Base-by-base conservation (phyloP, 495 filamentous ascomycete species). In the Mycothermus thermophilus region DNA sequence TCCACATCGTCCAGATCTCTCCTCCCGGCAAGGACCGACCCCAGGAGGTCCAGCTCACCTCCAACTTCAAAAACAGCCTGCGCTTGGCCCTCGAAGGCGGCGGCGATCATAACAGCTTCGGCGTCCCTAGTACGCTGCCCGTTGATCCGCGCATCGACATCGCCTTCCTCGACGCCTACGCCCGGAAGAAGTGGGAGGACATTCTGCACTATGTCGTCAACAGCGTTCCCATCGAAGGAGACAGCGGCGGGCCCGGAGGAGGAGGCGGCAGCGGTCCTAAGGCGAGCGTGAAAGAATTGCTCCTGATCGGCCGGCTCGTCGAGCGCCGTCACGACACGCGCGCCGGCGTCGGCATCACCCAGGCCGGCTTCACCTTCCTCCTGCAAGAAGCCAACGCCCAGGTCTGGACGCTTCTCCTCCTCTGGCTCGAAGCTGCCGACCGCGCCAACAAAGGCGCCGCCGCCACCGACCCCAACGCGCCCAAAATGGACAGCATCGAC, bases 321-420 rank as follows among this genome's bases (percentile, higher is more conserved):
- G 76, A 82, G 46, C 54, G 56, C 11, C 62, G 64, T 23, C 67
- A 66, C 21, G 60, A 64, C 11, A 67, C 62, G 24, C 64, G 71
- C 13, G 70, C 66, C 3, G 54, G 55, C 12, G 52, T 67, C n/a
- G 55, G 52, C 27, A 97, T 97, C 41, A 96, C 92, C 1, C 73
- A 94, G 51, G 72, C 79, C 12, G 90, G 90, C 4, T 97, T 97
- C 50, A 81, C 82, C 1, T 97, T 97, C 43, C 68, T 97, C 8
- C 63, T 97, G 0, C 90, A 96, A 48, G 90, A 94, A 47, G 75
- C 86, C 40, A 95, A 93, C 51, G 83, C 86, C 4, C 90, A 97
- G 54, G 85, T 97, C 28, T 97, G 90, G 90, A 82, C 83, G 18
- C 69, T 97, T 16, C 66, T 97, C 5, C 79, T 97, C 23, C 77